phyloP scores from a whole-genome alignment of 257 asterid species.

The Solanum etuberosum region DNA sequence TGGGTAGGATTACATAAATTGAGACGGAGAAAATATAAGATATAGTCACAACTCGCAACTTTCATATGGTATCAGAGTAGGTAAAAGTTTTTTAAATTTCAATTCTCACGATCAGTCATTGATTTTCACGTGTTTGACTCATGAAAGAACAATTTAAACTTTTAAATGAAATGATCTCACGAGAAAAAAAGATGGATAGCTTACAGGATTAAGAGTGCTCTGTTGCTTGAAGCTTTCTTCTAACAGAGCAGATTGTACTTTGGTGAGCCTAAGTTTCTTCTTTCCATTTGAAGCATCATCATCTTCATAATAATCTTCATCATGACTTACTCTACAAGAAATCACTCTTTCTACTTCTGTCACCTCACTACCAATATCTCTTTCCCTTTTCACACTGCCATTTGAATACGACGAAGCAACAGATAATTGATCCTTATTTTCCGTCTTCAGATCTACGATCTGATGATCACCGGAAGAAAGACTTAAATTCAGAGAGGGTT shows the following conservation, averaged over 20 bases:
- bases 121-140: background rate
- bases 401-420: slow-evolving; percentile 57
- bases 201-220: slow-evolving; percentile 58
- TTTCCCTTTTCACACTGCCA: slow-evolving; percentile 58
- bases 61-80: background rate
- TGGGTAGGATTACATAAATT: background rate
- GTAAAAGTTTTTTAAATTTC: background rate
- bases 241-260: slow-evolving; percentile 46
- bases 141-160: background rate
- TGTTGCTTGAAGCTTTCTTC: slow-evolving; percentile 51
- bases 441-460: slow-evolving; percentile 10
- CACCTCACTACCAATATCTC: slow-evolving; percentile 45
- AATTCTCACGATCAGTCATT: background rate
- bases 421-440: slow-evolving; percentile 9
- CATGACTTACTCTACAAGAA: slow-evolving; percentile 32
- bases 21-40: background rate
- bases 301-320: slow-evolving; percentile 9
- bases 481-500: slow-evolving; percentile 66
- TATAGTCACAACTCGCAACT: background rate
- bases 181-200: background rate
- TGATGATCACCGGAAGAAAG: slow-evolving; percentile 33
- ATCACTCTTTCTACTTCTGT: slow-evolving; percentile 38
- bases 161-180: background rate
- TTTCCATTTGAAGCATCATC: slow-evolving; percentile 35
- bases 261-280: slow-evolving; percentile 50